Evolutionary conservation across 345 rosid species (phyloP).

Genomic region (Xanthoceras sorbifolium): DNA sequence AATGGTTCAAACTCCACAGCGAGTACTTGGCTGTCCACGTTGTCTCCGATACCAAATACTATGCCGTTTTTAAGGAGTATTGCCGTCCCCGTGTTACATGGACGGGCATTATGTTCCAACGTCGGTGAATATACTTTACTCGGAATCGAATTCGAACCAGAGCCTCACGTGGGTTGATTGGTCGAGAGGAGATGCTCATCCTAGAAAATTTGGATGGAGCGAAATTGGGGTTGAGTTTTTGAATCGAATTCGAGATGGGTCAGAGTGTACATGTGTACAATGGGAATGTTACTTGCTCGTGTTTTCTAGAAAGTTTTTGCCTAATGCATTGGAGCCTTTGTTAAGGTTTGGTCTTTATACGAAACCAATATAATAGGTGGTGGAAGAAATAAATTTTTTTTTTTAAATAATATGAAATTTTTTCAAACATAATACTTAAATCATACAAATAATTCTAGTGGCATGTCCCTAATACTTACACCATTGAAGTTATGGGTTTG

Average conservation of each 20-base stretch:
- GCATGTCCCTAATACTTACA: too few species aligned
- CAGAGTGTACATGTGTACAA: constrained; percentile 54
- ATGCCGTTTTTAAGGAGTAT: constrained; percentile 38
- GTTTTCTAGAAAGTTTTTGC: constrained; percentile 58
- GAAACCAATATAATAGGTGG: too few species aligned
- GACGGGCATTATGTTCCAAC: constrained; percentile 85
- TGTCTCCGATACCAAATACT: constrained; percentile 49
- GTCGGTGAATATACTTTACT: constrained; percentile 37
- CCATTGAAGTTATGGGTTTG: too few species aligned
- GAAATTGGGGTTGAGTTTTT: constrained; percentile 55
- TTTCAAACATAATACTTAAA: too few species aligned
- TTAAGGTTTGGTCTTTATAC: constrained; percentile 53
- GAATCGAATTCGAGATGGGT: constrained; percentile 39
- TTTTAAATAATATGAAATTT: too few species aligned
- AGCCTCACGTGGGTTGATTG: constrained; percentile 74
- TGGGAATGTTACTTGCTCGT: constrained; percentile 34
- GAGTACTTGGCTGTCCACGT: constrained; percentile 46
- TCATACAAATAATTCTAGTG: too few species aligned
- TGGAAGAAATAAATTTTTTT: too few species aligned
- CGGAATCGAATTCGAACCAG: constrained; percentile 46
- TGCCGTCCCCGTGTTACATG: constrained; percentile 61
- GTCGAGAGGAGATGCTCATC: constrained; percentile 68
- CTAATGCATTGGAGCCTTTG: constrained; percentile 54
- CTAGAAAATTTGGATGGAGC: constrained; percentile 45
- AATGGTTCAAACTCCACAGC: constrained; percentile 73